phyloP scores from a whole-genome alignment of 2,329 filamentous ascomycete species.

The Calonectria honghensis region DNA sequence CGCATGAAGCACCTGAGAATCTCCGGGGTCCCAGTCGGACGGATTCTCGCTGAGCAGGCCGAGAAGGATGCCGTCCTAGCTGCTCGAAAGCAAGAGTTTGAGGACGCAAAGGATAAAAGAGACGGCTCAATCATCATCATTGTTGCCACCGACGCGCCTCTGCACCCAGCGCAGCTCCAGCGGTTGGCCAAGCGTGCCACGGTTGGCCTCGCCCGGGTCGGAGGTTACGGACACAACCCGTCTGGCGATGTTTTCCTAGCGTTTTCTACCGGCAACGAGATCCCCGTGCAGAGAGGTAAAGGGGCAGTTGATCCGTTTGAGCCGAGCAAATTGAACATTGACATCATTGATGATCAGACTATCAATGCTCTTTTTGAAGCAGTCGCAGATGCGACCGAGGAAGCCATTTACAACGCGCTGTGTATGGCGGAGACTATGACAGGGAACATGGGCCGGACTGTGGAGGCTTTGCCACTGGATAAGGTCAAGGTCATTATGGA shows the following conservation, averaged over 20 bases:
- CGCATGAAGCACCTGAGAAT: constrained; percentile 73
- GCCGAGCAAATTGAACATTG: constrained; percentile 56
- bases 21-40: constrained; percentile 75
- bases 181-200: constrained; percentile 76
- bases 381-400: constrained; percentile 77
- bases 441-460: constrained; percentile 68
- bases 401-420: constrained; percentile 79
- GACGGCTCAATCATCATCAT: constrained; percentile 78
- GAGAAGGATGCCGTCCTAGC: constrained; percentile 51
- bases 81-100: constrained; percentile 41
- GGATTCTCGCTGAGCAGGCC: constrained; percentile 68
- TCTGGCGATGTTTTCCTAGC: constrained; percentile 80
- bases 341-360: constrained; percentile 71
- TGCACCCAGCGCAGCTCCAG: constrained; percentile 74
- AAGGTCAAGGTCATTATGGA: constrained; percentile 30
- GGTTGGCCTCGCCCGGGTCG: constrained; percentile 74
- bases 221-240: constrained; percentile 75
- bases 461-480: constrained; percentile 62
- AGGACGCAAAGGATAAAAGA: constrained; percentile 67
- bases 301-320: constrained; percentile 65
- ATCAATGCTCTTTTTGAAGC: constrained; percentile 79
- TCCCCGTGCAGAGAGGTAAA: constrained; percentile 63
- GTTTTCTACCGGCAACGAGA: constrained; percentile 74
- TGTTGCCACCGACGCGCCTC: constrained; percentile 76
- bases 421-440: constrained; percentile 77